Evolutionary conservation across 345 rosid species (phyloP), one percentile per base, ranked within the genome.

Genomic region (Raphanus sativus): DNA sequence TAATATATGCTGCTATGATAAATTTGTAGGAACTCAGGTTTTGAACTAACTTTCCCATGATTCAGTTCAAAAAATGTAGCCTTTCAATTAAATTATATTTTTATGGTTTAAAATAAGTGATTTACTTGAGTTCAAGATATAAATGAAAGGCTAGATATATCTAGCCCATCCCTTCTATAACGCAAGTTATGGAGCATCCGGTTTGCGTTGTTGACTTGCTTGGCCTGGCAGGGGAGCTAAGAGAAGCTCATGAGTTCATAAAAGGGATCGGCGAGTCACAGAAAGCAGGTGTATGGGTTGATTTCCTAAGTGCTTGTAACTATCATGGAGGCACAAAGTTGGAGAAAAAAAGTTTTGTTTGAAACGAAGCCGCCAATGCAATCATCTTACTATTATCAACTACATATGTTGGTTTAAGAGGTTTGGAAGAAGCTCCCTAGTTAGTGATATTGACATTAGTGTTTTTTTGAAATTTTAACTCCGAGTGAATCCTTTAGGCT

Each of bases 311-410:
- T 79, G 86, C 86, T 71, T 86, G 90, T 65, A 81, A 77, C 58
- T 75, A 80, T 70, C 83, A 84, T 10, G 86, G 86, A 12, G 84
- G 84, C 55, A 40, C 77, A 52, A 64, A 78, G 42, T 60, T 85
- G 60, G 90, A 8, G 40, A 34, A 34, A 34, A 10, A 34, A 34
- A 55, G 73, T 75, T 67, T 83, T 88, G 56, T 88, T 88, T 60
- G 65, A 78, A 59, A 26, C 86, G 86, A 91, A 87, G 50, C 90
- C 92, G 84, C 68, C 65, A 90, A 87, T 81, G 84, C 69, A 3
- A 21, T 21, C 21, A 21, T 77, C 81, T 11, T 81, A 84, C 24
- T 84, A 84, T 24, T 86, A 81, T 83, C 87, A 0, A 86, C 86
- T 67, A 80, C 81, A 77, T 83, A 82, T 65, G 86, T 83, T 60